Conservation (phyloP, 495 filamentous ascomycete species). For the Pseudotulostoma volvatum region DNA sequence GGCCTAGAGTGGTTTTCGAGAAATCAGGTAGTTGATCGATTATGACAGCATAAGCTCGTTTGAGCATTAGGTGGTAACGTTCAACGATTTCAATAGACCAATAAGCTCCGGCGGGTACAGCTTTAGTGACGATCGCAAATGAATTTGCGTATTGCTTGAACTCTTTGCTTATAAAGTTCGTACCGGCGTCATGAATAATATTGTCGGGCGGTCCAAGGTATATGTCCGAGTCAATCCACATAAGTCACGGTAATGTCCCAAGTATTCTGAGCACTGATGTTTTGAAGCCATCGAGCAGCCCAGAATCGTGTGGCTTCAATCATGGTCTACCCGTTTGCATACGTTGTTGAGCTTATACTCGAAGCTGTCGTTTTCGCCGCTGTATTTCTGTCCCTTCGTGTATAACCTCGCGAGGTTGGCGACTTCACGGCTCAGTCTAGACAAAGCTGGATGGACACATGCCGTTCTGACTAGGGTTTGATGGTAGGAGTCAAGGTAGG, state of each 20-base stretch:
- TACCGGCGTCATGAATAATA: slow-evolving; percentile 9
- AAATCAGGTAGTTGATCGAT: neutral
- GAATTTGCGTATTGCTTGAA: neutral
- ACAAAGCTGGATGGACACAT: too few species aligned
- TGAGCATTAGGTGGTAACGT: neutral
- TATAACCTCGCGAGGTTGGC: neutral
- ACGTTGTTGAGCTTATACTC: neutral
- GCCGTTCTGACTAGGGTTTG: too few species aligned
- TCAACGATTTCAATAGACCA: slow-evolving; percentile 1
- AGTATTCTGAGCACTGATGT: neutral
- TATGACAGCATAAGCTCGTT: neutral
- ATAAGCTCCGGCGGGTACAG: slow-evolving; percentile 6
- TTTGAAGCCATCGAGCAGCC: neutral
- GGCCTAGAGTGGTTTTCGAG: neutral
- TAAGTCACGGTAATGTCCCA: neutral
- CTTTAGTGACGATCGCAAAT: neutral
- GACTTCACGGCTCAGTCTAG: neutral
- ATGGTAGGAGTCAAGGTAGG: neutral
- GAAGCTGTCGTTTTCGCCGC: neutral
- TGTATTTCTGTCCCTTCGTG: neutral
- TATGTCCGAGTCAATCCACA: slow-evolving; percentile 15
- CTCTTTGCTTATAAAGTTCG: slow-evolving; percentile 10
- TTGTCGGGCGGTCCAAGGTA: slow-evolving; percentile 12
- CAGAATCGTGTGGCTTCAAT: neutral
- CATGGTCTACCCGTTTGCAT: neutral